Evolutionary conservation across 2,329 filamentous ascomycete species (phyloP).

Genomic region (Teratosphaeria gauchensis): DNA sequence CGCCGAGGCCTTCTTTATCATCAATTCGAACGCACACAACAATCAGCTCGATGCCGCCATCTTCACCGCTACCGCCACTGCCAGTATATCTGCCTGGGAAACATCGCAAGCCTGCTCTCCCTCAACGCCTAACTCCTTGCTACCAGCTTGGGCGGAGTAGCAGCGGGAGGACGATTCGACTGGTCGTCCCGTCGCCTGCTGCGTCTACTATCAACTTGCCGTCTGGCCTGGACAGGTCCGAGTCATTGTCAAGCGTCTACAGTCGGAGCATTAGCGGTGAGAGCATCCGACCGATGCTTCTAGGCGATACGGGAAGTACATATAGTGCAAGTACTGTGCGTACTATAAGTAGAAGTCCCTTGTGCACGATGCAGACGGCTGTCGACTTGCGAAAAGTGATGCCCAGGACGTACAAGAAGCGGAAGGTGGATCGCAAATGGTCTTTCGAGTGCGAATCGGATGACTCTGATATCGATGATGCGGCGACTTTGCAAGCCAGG

Average conservation of each 20-base stretch:
- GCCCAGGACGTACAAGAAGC: neutral
- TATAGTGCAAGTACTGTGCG: neutral
- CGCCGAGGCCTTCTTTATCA: conserved; percentile 15
- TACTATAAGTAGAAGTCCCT: neutral
- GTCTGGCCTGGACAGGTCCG: conserved; percentile 5
- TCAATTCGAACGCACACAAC: conserved; percentile 14
- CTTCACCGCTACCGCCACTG: conserved; percentile 17
- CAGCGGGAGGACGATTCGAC: conserved; percentile 8
- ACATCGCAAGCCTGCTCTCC: conserved; percentile 2
- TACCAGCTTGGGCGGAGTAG: conserved; percentile 2
- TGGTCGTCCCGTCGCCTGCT: conserved; percentile 8
- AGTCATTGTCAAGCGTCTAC: conserved; percentile 21
- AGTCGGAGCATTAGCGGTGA: conserved; percentile 20
- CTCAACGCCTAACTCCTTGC: neutral
- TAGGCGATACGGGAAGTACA: conserved; percentile 1
- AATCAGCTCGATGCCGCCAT: conserved; percentile 9
- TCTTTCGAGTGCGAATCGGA: neutral
- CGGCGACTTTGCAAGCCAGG: conserved; percentile 7
- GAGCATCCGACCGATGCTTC: neutral
- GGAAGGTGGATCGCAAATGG: conserved; percentile 3
- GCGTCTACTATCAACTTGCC: conserved; percentile 6
- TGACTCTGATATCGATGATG: conserved; percentile 10
- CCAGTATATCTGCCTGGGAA: conserved; percentile 17
- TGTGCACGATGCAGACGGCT: neutral
- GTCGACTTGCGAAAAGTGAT: neutral